These are phyloP conservation scores for Fragaria ananassa DNA, from an alignment of 306 rosid genomes.

Conservation along the genomic window DNA sequence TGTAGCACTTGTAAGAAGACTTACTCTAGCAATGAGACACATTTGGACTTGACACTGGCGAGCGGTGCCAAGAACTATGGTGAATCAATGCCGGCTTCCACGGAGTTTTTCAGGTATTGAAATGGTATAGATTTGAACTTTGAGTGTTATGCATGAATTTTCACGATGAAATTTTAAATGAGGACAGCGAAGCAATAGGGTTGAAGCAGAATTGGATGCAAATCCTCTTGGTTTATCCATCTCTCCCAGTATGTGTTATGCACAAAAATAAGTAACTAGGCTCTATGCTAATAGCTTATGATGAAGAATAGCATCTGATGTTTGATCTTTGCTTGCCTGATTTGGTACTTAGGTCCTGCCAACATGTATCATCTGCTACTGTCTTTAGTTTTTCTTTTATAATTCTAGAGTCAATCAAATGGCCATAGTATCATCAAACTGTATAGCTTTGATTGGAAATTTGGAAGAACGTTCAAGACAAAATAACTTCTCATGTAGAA, in stretches of 20 bases:
- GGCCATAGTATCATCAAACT: background rate
- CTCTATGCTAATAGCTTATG: too few relatives aligned
- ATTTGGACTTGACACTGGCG: slow-evolving; percentile 58
- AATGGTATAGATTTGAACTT: background rate
- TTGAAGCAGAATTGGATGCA: background rate
- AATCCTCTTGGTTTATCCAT: background rate
- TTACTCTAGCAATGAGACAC: slow-evolving; percentile 55
- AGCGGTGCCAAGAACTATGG: slow-evolving; percentile 57
- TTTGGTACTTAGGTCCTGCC: background rate
- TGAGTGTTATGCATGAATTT: slow-evolving; percentile 1
- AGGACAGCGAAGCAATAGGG: background rate
- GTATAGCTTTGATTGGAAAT: background rate
- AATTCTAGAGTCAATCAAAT: background rate
- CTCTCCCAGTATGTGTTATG: background rate
- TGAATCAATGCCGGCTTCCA: slow-evolving; percentile 65
- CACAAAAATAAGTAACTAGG: background rate
- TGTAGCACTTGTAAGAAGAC: slow-evolving; percentile 77
- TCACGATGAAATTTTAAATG: background rate
- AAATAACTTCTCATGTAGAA: background rate
- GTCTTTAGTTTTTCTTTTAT: background rate
- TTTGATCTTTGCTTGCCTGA: background rate
- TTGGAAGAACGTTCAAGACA: background rate
- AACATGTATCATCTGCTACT: background rate
- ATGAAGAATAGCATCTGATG: background rate
- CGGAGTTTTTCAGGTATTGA: slow-evolving; percentile 77